Evolutionary conservation across 495 filamentous ascomycete genomes (phyloP), one percentile per base, ranked within the genome.

Genomic region (Podospora comata): DNA sequence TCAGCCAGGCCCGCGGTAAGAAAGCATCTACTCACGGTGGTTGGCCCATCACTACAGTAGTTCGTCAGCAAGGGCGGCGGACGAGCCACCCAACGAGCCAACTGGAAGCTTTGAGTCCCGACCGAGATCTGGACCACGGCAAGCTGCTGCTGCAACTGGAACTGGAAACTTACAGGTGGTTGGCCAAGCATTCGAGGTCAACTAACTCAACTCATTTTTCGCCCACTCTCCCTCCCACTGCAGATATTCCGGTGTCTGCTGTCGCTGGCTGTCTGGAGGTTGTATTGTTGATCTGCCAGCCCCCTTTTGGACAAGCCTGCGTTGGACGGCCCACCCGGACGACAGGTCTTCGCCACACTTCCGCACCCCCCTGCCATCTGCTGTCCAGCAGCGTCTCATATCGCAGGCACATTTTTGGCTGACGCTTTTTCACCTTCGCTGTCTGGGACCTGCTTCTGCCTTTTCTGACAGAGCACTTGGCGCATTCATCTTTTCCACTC

Each of bases 381-480:
- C 55, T 58, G 55, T 58, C 68, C 60, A 48, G 67, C 60, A 48
- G 67, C 66, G 30, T 32, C 30, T 32, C 30, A 62, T 57, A 34
- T 67, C 65, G 61, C 63, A 66, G 48, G 62, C 48, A 16, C 34
- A 32, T 48, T 59, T 48, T 48, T 57, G n/a, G 61, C 60, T 63
- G 32, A 18, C 58, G 30, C 57, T 67, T n/a, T 23, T 34, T 53
- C 26, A 16, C 61, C 65, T 23, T 23, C 23, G 23, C 23, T 60
- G 61, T 57, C 39, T 63, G 70, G 70, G 73, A 76, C 73, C 72
- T 75, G 71, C 74, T 76, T 73, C 64, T 58, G 54, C 23, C 20
- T 20, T 58, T 62, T 62, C 39, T 9, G 7, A 48, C 39, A 48
- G 39, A 48, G 2, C 44, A 62, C 68, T 64, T 70, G 64, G 67